Evolutionary conservation across 176 grass and related monocot genomes (phyloP).

Genomic region (Hyparrhenia diplandra): DNA sequence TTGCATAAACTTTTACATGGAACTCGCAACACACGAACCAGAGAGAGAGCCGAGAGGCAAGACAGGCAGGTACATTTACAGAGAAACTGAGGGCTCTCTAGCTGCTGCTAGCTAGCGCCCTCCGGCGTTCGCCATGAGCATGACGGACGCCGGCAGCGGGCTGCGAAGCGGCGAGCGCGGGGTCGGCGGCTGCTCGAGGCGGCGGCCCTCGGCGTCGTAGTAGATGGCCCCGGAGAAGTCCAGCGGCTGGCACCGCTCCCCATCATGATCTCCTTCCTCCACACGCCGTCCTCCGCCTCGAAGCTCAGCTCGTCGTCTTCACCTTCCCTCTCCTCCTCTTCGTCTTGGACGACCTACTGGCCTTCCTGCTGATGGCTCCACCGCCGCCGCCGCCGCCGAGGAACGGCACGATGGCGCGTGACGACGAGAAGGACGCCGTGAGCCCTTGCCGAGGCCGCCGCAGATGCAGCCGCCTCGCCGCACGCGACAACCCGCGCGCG

Average conservation of each 20-base stretch:
- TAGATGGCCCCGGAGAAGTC: slow-evolving; percentile 85
- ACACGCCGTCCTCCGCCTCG: slow-evolving; percentile 33
- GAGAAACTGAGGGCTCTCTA: background rate
- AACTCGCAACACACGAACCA: background rate
- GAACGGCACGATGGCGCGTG: slow-evolving; percentile 52
- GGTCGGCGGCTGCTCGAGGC: slow-evolving; percentile 46
- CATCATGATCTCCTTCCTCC: slow-evolving; percentile 74
- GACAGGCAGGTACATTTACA: background rate
- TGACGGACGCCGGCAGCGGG: slow-evolving; percentile 46
- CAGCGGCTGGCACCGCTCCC: slow-evolving; percentile 79
- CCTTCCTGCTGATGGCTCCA: background rate
- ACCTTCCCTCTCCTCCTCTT: background rate
- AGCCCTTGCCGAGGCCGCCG: slow-evolving; percentile 1
- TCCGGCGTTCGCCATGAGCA: slow-evolving; percentile 30
- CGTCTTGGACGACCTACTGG: no score
- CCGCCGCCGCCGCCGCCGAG: background rate
- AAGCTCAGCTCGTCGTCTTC: slow-evolving; percentile 1
- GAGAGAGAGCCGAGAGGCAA: background rate
- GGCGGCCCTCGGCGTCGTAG: slow-evolving; percentile 71
- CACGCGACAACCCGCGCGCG: slow-evolving; percentile 45
- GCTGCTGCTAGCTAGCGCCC: background rate
- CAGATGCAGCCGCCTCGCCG: slow-evolving; percentile 38
- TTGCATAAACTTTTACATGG: slow-evolving; percentile 5
- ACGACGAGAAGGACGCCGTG: slow-evolving; percentile 14
- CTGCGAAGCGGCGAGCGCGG: slow-evolving; percentile 71